Evolutionary conservation across 257 asterid genomes (phyloP), one percentile per base, ranked within the genome.

Genomic region (Gardenia jasminoides): DNA sequence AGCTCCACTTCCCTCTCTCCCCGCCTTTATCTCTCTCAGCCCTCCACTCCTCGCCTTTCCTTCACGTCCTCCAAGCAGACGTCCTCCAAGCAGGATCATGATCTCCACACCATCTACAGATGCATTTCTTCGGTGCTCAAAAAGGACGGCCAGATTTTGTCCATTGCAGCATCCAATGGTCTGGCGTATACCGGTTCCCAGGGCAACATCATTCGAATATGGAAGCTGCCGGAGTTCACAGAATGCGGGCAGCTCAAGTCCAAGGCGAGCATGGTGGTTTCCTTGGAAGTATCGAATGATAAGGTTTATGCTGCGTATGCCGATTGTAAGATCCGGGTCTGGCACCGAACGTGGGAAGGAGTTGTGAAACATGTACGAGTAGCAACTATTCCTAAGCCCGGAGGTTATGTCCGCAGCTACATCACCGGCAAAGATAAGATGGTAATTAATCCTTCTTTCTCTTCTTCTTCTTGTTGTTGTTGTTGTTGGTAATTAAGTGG

Each of bases 311-410:
- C 98, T 0, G 97, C 97, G 7, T 93, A 88, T 47, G 90, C 92
- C 6, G 99, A 95, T 62, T 89, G 91, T 62, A 91, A 88, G 75
- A 88, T 95, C 77, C 80, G 99, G 91, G 90, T 95, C 13, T 93
- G 99, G 99, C 91, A 90, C 0, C 88, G 99, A 80, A 85, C 94
- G 28, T 95, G 98, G 97, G 97, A 95, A 56, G 98, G 96, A 10
- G 88, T 69, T 2, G 71, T 92, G 41, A 90, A 89, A 83, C 99
- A 95, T 75, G 92, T 88, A 74, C 74, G 98, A 0, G 22, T 93
- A 2, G 97, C 94, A 3, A 92, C 96, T 0, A 89, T 93, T 30
- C 98, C 99, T 0, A 77, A 80, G n/a, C 28, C 93, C 61, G 98
- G 91, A 31, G 87, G 89, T 74, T 93, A 88, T 75, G 93, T 95